phyloP scores from a whole-genome alignment of 345 rosid species.

The Camelina sativa region DNA sequence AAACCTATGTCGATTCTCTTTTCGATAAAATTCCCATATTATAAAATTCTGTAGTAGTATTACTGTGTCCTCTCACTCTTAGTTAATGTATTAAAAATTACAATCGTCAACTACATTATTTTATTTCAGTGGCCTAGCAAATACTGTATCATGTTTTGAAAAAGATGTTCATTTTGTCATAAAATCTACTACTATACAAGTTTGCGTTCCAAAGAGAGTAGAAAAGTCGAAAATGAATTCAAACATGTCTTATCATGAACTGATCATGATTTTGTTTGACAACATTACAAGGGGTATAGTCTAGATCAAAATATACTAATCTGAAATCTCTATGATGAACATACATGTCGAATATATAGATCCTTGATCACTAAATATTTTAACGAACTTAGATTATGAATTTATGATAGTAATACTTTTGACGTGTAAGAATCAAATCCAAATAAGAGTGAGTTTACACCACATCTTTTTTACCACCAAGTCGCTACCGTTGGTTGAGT shows the following conservation, averaged over 20 bases:
- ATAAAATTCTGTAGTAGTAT: background rate
- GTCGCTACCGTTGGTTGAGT: background rate
- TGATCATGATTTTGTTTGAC: background rate
- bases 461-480: background rate
- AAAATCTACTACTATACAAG: background rate
- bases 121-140: background rate
- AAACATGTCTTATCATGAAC: background rate
- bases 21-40: conserved; percentile 33
- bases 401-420: no score
- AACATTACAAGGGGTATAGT: background rate
- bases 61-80: background rate
- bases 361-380: no score
- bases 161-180: background rate
- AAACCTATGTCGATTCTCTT: conserved; percentile 41
- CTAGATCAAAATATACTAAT: background rate
- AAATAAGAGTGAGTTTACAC: background rate
- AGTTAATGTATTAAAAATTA: background rate
- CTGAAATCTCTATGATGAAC: background rate
- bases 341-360: no score
- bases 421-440: no score
- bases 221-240: background rate
- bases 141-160: background rate
- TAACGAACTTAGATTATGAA: background rate
- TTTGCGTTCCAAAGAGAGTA: background rate
- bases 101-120: background rate